Base-by-base conservation (phyloP, 106 monocot species). In the Cymbidium sinense region DNA sequence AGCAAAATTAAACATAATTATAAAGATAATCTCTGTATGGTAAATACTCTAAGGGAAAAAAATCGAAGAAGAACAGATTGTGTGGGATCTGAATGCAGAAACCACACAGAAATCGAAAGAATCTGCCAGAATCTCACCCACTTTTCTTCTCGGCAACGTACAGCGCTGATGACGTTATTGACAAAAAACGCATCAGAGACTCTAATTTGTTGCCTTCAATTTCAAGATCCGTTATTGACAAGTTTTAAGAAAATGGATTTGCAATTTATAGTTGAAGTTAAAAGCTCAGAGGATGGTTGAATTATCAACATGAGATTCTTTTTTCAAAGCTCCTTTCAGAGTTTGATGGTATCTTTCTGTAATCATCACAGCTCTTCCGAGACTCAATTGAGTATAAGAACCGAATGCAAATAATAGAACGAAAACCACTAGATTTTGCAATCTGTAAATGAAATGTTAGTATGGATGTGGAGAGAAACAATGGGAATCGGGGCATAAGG, bases 151-250 rank as follows among this genome's bases (percentile, higher is more conserved):
- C 4, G 71, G 71, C 37, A 71, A 71, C 18, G 71, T 71, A 71
- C 37, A 71, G 37, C 37, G 37, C 37, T 71, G 71, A n/a, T 39
- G 34, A 36, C 37, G 71, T 33, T 71, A 71, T 39, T 6, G 36
- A 71, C 39, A 37, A 37, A 7, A 71, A 71, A 28, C 69, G 69
- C 69, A 69, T 15, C 69, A 69, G 69, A 69, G 69, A 69, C 69
- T 69, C 69, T 69, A 69, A 69, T 69, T 69, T 69, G 34, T 69
- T 69, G 69, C 69, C 69, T 69, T 71, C 30, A 20, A 23, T n/a
- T 58, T 58, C 58, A 47, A 13, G 13, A 47, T 47, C 47, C 2
- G 2, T 12, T 47, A 47, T 47, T 2, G 0, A 2, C 47, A 47
- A 34, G 23, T 69, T 69, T 28, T 6, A 62, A 23, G 1, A 2